phyloP scores from a whole-genome alignment of 768 basidiomycete genomes.

The Boletellus ananiceps region DNA sequence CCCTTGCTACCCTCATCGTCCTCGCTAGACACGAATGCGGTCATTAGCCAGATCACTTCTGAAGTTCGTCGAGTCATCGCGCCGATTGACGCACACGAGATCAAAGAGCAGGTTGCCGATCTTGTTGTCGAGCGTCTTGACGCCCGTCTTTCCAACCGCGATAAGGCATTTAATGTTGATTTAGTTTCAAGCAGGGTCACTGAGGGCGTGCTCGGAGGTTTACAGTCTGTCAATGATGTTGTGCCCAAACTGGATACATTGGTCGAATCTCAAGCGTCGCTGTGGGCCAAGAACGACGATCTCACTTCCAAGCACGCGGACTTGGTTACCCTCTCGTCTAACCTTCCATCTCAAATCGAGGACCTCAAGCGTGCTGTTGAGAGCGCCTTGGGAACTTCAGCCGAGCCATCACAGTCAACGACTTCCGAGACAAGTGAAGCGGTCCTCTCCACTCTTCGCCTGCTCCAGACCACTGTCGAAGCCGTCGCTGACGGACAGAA shows the following conservation, averaged over 20 bases:
- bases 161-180: constrained; percentile 64
- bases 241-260: constrained; percentile 39
- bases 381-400: constrained; percentile 20
- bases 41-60: constrained; percentile 55
- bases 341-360: constrained; percentile 45
- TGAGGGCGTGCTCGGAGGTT: constrained; percentile 44
- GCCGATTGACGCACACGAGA: constrained; percentile 78
- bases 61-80: constrained; percentile 71
- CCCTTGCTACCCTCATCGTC: constrained; percentile 54
- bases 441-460: constrained; percentile 35
- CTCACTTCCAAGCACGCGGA: constrained; percentile 39
- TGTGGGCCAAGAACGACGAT: constrained; percentile 36
- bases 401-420: constrained; percentile 17
- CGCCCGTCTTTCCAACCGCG: constrained; percentile 72
- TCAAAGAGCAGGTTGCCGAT: constrained; percentile 87
- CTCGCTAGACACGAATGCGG: constrained; percentile 47
- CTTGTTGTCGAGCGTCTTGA: constrained; percentile 83
- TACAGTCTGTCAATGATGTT: constrained; percentile 41
- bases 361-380: constrained; percentile 43
- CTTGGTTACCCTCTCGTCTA: constrained; percentile 38
- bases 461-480: constrained; percentile 49
- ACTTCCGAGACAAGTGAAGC: constrained; percentile 16
- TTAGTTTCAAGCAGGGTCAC: constrained; percentile 50
- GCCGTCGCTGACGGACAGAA: constrained; percentile 49
- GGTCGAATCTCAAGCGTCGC: constrained; percentile 38